Evolutionary conservation across 306 rosid genomes (phyloP).

Genomic region (Quercus engelmannii): DNA sequence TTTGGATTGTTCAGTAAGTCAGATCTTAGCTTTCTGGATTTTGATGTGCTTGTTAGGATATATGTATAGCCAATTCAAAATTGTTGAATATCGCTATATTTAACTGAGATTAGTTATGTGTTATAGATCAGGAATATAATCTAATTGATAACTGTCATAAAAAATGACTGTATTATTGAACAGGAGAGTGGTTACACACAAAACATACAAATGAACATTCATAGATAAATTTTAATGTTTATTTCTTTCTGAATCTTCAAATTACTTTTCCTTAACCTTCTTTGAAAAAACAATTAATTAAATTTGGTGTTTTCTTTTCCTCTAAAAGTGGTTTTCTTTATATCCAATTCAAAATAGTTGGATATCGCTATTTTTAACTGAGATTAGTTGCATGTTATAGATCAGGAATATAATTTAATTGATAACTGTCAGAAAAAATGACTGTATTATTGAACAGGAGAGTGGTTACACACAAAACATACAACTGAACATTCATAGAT

Average conservation of each 20-base stretch:
- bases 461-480: neutral
- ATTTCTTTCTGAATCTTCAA: neutral
- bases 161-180: neutral
- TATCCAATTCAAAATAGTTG: neutral
- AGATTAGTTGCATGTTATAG: constrained; percentile 3
- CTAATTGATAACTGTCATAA: neutral
- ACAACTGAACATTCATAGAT: neutral
- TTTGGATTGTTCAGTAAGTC: constrained; percentile 90
- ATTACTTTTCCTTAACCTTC: constrained; percentile 1
- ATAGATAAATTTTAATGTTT: neutral
- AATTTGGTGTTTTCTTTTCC: neutral
- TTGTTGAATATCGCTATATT: neutral
- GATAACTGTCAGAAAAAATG: neutral
- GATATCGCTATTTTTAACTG: neutral
- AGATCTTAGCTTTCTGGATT: constrained; percentile 18
- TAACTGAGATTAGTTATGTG: neutral
- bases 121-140: constrained; percentile 2
- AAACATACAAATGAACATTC: neutral
- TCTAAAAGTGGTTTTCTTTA: constrained; percentile 6
- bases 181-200: neutral
- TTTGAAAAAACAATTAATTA: neutral
- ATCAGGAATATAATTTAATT: neutral
- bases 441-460: neutral
- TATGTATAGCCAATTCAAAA: neutral
- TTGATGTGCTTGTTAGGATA: constrained; percentile 11